Evolutionary conservation across 352 stramenopile genomes (phyloP), one percentile per base, ranked within the genome.

Genomic region (Phytophthora rubi): DNA sequence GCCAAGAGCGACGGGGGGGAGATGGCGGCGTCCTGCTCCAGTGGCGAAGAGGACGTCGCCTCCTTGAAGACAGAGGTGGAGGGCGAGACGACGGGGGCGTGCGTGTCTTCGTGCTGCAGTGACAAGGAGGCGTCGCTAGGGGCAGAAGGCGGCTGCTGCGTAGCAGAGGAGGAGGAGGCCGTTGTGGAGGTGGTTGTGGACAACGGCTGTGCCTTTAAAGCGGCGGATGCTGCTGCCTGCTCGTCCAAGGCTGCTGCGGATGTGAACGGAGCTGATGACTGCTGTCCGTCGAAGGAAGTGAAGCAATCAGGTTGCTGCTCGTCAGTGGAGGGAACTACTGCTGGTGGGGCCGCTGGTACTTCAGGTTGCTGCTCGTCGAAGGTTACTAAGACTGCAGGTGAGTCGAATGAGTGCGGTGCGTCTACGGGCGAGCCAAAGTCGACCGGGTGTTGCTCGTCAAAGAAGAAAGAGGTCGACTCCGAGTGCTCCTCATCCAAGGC

Each of bases 1-100:
- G 16, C 13, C 35, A 77, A 74, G 54, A 75, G 68, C 39, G 70
- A 81, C 33, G 67, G 42, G 0, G 52, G 55, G n/a, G 71, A 79
- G 16, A 73, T 71, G n/a, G 42, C 55, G 6, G 53, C 42, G 21
- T 77, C 71, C 8, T 73, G 62, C 21, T 73, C 68, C 37, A 75
- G 64, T 26, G 44, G 65, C 13, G 58, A 76, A 15, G 61, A 75
- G 35, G 59, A 63, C 23, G 49, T 47, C 39, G 47, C 53, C 32
- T 10, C 44, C 21, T 16, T 44, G 35, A n/a, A 44, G 10, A 44
- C 16, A 12, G 12, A n/a, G 3, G 35, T 7, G 35, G 10, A 44
- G 35, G 10, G 35, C 12, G 35, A n/a, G 35, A 44, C 35, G 12
- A 44, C 12, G 35, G 35, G 15, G 35, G 12, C 6, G 35, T 44